A percentile compares a stretch with the other conserved stretches of the same genome.
Evolutionary conservation across 208 protist genomes (phyloP).

Genomic region (Leishmania amazonensis): DNA sequence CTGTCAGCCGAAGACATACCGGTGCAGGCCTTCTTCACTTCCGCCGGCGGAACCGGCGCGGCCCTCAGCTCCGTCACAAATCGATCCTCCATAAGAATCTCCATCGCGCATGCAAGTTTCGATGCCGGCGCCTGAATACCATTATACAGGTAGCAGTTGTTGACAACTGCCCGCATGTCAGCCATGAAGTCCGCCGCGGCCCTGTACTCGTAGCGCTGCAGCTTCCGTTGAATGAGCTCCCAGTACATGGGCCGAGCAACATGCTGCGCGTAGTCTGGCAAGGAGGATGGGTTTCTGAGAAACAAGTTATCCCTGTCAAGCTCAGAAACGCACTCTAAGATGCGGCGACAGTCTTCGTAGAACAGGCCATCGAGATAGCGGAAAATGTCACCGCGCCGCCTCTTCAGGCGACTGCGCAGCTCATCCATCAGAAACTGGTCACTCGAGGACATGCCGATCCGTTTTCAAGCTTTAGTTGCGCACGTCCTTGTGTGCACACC

Average conservation of each 20-base stretch:
- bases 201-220: conserved; percentile 68
- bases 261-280: conserved; percentile 54
- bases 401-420: conserved; percentile 54
- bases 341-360: conserved; percentile 57
- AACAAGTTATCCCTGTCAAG: conserved; percentile 55
- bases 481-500: not conserved
- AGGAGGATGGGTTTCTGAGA: conserved; percentile 43
- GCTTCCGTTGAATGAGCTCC: conserved; percentile 56
- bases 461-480: not conserved
- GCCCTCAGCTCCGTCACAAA: conserved; percentile 74
- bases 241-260: conserved; percentile 72
- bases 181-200: conserved; percentile 60
- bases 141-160: conserved; percentile 88
- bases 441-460: conserved; percentile 13
- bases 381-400: conserved; percentile 54
- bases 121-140: conserved; percentile 45
- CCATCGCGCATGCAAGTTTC: conserved; percentile 48
- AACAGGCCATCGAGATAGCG: conserved; percentile 61
- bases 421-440: conserved; percentile 7
- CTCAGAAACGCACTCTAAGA: conserved; percentile 35
- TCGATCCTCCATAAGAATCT: conserved; percentile 81
- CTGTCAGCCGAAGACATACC: conserved; percentile 26
- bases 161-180: conserved; percentile 82
- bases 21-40: conserved; percentile 36
- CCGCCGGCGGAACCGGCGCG: conserved; percentile 41